Conservation (phyloP, 495 filamentous ascomycete species). For the Monascus purpureus region DNA sequence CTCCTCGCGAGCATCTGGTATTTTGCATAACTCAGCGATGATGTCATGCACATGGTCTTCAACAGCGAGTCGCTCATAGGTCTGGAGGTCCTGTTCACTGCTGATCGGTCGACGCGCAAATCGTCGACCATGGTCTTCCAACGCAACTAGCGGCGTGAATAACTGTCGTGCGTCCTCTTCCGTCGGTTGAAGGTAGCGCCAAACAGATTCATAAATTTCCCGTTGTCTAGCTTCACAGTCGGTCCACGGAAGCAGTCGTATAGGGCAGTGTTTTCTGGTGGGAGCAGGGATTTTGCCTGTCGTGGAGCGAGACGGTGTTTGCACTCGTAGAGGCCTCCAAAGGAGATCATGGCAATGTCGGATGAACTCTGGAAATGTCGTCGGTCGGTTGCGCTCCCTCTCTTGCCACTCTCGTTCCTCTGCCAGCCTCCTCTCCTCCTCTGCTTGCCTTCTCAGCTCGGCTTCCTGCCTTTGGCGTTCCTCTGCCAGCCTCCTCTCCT, state of each 20-base stretch:
- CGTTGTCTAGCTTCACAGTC: constrained; percentile 15
- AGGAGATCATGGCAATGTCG: constrained; percentile 18
- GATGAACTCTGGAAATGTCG: constrained; percentile 23
- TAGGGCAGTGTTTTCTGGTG: constrained; percentile 18
- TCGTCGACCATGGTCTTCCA: constrained; percentile 8
- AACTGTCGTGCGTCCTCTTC: constrained; percentile 6
- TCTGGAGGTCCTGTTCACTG: too few relatives aligned
- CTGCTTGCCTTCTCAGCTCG: neutral
- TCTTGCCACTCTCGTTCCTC: too few relatives aligned
- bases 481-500: too few relatives aligned
- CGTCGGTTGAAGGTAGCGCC: constrained; percentile 10
- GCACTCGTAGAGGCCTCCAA: constrained; percentile 10
- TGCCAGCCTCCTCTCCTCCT: too few relatives aligned
- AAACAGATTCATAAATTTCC: constrained; percentile 14
- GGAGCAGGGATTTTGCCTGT: constrained; percentile 15
- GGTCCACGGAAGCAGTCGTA: constrained; percentile 11
- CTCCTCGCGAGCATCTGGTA: too few relatives aligned
- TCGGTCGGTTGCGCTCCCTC: constrained; percentile 5
- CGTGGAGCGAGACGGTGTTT: constrained; percentile 16
- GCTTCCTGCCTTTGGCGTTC: neutral
- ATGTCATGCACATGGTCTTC: too few relatives aligned
- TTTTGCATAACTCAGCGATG: too few relatives aligned
- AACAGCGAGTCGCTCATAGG: too few relatives aligned
- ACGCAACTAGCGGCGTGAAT: constrained; percentile 8
- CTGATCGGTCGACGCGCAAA: too few relatives aligned